phyloP scores from a whole-genome alignment of 192 early-diverging fungal genomes.

The Backusella morwellensis region DNA sequence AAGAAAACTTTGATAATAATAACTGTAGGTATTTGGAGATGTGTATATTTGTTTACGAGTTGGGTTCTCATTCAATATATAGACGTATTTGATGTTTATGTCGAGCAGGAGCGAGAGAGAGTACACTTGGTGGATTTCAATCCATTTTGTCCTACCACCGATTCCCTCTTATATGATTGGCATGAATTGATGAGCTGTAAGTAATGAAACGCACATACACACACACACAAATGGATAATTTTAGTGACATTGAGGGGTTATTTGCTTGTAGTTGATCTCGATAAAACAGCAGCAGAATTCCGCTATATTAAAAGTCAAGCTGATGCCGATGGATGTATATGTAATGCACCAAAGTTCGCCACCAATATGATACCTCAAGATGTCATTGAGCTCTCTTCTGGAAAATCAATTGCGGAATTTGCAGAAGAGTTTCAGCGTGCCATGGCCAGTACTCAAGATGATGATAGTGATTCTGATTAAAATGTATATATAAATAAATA shows the following conservation, averaged over 20 bases:
- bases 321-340: constrained; percentile 27
- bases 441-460: constrained; percentile 12
- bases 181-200: constrained; percentile 59
- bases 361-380: constrained; percentile 72
- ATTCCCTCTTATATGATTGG: constrained; percentile 84
- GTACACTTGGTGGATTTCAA: constrained; percentile 92
- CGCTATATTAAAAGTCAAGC: constrained; percentile 40
- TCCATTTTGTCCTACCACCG: constrained; percentile 77
- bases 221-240: not conserved
- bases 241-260: not conserved
- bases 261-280: constrained; percentile 13
- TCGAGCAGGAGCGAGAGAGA: constrained; percentile 55
- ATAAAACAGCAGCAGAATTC: constrained; percentile 34
- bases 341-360: constrained; percentile 52
- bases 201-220: not conserved
- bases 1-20: constrained; percentile 58
- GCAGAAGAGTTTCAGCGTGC: constrained; percentile 59
- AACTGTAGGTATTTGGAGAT: constrained; percentile 54
- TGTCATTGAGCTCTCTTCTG: constrained; percentile 70
- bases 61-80: not conserved
- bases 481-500: not conserved
- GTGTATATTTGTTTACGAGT: not conserved
- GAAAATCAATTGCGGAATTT: constrained; percentile 67
- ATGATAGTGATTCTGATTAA: constrained; percentile 5
- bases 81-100: constrained; percentile 93